A percentile compares a stretch with the other conserved stretches of the same genome.
These are phyloP conservation scores for Ophiostoma sp. DNA, from an alignment of 2,329 filamentous ascomycete species.

Conservation along the genomic window DNA sequence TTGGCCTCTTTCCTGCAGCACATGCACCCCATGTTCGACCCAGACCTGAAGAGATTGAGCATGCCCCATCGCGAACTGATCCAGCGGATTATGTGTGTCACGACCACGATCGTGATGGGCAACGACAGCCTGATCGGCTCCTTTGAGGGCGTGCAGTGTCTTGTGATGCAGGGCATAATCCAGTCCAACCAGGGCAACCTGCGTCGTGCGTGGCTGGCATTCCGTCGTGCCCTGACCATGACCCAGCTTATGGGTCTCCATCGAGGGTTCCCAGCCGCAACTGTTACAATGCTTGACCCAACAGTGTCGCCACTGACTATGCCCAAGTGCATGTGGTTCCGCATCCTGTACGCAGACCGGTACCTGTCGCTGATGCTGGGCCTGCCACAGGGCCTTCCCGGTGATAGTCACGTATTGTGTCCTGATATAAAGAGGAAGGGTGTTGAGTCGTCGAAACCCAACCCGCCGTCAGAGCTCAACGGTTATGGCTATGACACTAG, in stretches of 20 bases:
- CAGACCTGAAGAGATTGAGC: conserved; percentile 12
- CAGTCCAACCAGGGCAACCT: conserved; percentile 45
- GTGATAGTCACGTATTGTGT: conserved; percentile 13
- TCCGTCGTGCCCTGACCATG: conserved; percentile 40
- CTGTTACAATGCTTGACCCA: conserved; percentile 29
- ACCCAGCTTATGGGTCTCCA: conserved; percentile 25
- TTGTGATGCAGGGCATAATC: conserved; percentile 44
- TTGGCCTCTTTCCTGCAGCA: conserved; percentile 34
- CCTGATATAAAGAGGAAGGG: background rate
- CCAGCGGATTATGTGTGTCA: conserved; percentile 16
- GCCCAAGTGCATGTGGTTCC: conserved; percentile 43
- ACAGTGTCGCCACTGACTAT: conserved; percentile 29
- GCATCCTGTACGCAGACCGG: conserved; percentile 42
- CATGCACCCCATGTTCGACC: conserved; percentile 21
- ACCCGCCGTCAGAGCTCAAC: background rate
- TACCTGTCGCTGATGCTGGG: conserved; percentile 47
- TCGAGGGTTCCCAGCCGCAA: conserved; percentile 12
- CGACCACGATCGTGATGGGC: conserved; percentile 36
- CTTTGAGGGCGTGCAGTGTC: conserved; percentile 45
- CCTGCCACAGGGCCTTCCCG: conserved; percentile 36
- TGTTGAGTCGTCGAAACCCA: background rate
- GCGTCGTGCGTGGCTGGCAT: conserved; percentile 42
- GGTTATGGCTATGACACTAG: background rate
- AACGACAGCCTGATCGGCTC: conserved; percentile 44
- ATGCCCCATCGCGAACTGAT: conserved; percentile 18